These are phyloP conservation scores for Spirogloea muscicola DNA, from an alignment of 139 green algal species.

Conservation along the genomic window DNA sequence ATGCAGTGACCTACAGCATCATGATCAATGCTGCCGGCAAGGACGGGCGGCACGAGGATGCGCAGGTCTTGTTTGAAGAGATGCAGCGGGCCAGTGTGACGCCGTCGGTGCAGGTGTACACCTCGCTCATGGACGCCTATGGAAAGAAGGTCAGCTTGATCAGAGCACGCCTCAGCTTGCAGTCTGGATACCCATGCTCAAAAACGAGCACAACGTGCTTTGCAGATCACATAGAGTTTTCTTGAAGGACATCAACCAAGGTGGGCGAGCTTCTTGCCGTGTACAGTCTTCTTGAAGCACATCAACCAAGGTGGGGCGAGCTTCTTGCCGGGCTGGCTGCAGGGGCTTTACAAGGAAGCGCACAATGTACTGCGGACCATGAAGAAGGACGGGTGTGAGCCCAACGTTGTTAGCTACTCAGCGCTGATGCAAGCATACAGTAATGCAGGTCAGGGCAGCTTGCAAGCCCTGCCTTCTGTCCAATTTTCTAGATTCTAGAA, in stretches of 20 bases:
- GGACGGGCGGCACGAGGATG: constrained; percentile 17
- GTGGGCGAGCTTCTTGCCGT: background rate
- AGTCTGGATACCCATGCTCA: background rate
- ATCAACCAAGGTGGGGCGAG: background rate
- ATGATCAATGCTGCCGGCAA: constrained; percentile 20
- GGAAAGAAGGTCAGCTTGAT: constrained; percentile 9
- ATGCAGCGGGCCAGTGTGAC: background rate
- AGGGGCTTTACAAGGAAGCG: constrained; percentile 4
- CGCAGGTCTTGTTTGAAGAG: constrained; percentile 30
- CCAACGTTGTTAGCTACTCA: constrained; percentile 24
- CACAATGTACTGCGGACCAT: background rate
- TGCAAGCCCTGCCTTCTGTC: background rate
- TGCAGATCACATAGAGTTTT: background rate
- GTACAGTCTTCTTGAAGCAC: background rate
- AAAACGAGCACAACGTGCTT: background rate
- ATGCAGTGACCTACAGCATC: constrained; percentile 20
- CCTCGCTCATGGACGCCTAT: constrained; percentile 25
- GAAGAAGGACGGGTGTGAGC: background rate
- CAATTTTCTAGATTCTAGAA: background rate
- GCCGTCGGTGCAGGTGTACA: constrained; percentile 17
- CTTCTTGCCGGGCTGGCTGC: background rate
- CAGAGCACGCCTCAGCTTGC: background rate
- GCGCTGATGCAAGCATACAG: constrained; percentile 4
- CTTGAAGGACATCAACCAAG: background rate
- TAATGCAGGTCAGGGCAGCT: constrained; percentile 1